Evolutionary conservation across 2,329 filamentous ascomycete species (phyloP).

Genomic region (Thelonectria blattea): DNA sequence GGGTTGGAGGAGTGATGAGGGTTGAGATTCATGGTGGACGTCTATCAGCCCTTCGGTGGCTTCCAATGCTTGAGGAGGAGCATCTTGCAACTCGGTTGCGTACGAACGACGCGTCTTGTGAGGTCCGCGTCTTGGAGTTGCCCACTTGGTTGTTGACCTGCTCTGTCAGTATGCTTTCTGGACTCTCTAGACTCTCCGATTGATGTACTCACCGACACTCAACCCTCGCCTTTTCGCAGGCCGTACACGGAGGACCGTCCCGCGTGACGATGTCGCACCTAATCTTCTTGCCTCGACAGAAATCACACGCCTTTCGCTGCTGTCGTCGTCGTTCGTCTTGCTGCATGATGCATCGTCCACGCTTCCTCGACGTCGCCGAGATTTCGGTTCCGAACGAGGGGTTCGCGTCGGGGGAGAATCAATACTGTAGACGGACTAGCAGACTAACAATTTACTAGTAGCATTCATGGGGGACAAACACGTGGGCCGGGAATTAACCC

Average conservation of each 20-base stretch:
- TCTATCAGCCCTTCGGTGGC: neutral
- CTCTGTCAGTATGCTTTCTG: slow-evolving; percentile 11
- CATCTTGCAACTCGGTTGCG: neutral
- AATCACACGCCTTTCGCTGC: slow-evolving; percentile 36
- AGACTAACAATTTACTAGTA: neutral
- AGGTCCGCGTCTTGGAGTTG: slow-evolving; percentile 24
- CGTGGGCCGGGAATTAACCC: neutral
- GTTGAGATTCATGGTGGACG: neutral
- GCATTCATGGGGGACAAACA: neutral
- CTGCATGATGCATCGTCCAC: slow-evolving; percentile 2
- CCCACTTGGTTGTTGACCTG: slow-evolving; percentile 35
- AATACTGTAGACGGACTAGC: neutral
- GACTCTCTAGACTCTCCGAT: neutral
- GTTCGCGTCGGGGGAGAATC: neutral
- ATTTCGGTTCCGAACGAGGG: slow-evolving; percentile 6
- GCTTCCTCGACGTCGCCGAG: too few relatives aligned
- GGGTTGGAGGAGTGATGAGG: neutral
- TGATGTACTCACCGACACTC: slow-evolving; percentile 34
- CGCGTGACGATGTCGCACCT: slow-evolving; percentile 33
- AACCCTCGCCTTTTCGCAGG: slow-evolving; percentile 34
- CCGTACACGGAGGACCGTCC: slow-evolving; percentile 28
- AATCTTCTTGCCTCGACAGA: slow-evolving; percentile 36
- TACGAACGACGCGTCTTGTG: slow-evolving; percentile 15
- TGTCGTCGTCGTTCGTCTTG: slow-evolving; percentile 37
- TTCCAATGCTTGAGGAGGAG: slow-evolving; percentile 1